Percentiles rank a stretch among this genome's conserved stretches.
Conservation (phyloP, 1,284 basidiomycete genomes). For the Pholiota adiposa region DNA sequence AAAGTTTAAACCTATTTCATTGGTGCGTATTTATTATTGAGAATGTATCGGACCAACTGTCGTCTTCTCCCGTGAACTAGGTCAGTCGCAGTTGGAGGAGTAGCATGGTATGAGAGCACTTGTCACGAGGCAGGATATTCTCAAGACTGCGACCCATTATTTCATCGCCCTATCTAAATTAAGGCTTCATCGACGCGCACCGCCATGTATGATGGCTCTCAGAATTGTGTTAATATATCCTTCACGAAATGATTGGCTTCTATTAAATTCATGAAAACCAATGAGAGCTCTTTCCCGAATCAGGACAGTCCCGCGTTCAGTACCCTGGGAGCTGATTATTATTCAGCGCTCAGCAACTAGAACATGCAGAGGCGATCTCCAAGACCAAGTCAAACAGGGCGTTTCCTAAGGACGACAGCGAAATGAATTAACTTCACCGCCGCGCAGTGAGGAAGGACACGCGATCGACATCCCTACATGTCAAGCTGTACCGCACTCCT, state of each 20-base stretch:
- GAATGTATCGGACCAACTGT: background rate
- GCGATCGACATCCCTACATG: slow-evolving; percentile 83
- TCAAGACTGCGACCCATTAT: background rate
- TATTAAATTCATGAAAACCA: background rate
- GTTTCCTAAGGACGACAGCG: background rate
- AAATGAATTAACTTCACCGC: slow-evolving; percentile 4
- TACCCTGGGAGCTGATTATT: background rate
- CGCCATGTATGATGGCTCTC: background rate
- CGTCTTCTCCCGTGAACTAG: background rate
- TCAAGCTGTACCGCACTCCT: slow-evolving; percentile 77
- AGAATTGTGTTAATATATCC: background rate
- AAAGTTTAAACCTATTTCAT: background rate
- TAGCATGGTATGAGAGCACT: background rate
- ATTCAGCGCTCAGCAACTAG: background rate
- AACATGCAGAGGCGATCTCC: background rate
- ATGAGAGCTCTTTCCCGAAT: background rate
- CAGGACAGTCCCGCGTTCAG: background rate
- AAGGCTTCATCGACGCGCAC: background rate
- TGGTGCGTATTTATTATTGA: too few relatives aligned
- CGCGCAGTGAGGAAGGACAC: slow-evolving; percentile 38
- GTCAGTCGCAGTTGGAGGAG: background rate
- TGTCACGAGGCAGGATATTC: background rate
- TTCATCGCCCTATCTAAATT: background rate
- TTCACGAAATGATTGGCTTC: background rate
- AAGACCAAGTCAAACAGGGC: background rate